phyloP scores from a whole-genome alignment of 352 stramenopile genomes.

The Poterioochromonas sp. region DNA sequence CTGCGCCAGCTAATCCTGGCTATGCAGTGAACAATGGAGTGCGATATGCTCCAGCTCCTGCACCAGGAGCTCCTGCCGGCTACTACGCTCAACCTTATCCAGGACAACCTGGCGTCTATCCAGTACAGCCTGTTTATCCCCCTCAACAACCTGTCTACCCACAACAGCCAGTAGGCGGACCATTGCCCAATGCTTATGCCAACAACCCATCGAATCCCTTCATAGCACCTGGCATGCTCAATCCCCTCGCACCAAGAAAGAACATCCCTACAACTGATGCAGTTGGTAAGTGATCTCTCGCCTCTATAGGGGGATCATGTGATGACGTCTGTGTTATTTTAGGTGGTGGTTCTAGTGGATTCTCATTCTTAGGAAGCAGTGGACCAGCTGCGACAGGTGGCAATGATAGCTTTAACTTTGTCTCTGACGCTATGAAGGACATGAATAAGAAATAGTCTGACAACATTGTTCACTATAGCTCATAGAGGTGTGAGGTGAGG shows the following conservation, averaged over 20 bases:
- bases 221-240: background rate
- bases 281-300: background rate
- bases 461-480: background rate
- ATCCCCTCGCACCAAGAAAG: background rate
- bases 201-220: background rate
- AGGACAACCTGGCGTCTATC: no score
- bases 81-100: no score
- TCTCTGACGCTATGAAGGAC: conserved; percentile 20
- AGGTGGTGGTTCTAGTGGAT: conserved; percentile 7
- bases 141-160: no score
- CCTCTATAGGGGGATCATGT: no score
- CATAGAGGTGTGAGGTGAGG: no score
- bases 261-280: background rate
- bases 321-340: no score
- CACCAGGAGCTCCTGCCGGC: no score
- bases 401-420: conserved; percentile 25
- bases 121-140: no score
- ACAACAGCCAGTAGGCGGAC: no score
- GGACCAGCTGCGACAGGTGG: background rate
- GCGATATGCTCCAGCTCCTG: no score
- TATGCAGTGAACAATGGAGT: no score
- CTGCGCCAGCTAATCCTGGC: no score
- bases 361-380: background rate
- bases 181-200: background rate
- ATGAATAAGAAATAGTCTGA: background rate